phyloP scores from a whole-genome alignment of 2,329 filamentous ascomycete species.

The Cordyceps militaris region DNA sequence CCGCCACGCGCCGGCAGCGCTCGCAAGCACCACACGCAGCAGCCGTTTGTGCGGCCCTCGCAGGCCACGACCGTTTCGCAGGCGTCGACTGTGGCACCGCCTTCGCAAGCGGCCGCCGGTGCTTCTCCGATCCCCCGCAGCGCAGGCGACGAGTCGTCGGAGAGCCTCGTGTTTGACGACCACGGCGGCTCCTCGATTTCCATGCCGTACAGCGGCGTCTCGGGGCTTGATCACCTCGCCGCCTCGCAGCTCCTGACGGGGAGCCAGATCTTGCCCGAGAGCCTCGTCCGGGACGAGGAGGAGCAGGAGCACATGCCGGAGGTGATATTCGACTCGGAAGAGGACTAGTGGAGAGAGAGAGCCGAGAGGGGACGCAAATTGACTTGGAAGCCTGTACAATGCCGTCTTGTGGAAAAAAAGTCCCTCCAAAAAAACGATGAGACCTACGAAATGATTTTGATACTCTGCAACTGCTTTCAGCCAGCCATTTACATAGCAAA shows the following conservation, averaged over 20 bases:
- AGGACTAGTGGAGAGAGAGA: constrained; percentile 19
- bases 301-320: constrained; percentile 13
- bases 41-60: constrained; percentile 21
- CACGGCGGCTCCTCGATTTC: constrained; percentile 17
- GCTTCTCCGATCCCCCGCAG: neutral
- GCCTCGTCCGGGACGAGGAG: constrained; percentile 32
- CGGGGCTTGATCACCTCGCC: neutral
- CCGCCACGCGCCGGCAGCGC: neutral
- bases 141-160: constrained; percentile 2
- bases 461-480: neutral
- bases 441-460: neutral
- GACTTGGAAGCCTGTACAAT: neutral
- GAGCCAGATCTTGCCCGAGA: constrained; percentile 48
- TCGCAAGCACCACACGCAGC: neutral
- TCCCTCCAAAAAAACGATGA: neutral
- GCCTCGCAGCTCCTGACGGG: constrained; percentile 42
- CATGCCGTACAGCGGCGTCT: constrained; percentile 7
- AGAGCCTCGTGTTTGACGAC: constrained; percentile 20
- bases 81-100: constrained; percentile 20
- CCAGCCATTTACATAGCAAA: neutral
- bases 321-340: constrained; percentile 28
- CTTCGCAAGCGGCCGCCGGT: neutral
- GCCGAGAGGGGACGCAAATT: neutral
- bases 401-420: neutral
- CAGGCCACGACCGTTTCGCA: constrained; percentile 33